These are phyloP conservation scores for Allium cepa DNA, from an alignment of 106 monocot species.

Conservation along the genomic window DNA sequence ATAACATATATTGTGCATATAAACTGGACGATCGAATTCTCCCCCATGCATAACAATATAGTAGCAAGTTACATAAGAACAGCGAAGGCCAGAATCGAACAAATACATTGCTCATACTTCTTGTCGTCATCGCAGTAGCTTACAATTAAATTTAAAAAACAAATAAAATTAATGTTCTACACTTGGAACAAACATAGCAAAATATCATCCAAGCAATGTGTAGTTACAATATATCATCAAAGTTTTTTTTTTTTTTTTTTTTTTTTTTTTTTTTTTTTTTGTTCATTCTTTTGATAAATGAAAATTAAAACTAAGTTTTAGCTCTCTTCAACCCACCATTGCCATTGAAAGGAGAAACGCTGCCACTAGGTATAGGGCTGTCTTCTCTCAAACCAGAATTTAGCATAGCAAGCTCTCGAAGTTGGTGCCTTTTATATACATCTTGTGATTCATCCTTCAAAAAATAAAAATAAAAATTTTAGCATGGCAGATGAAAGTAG, in stretches of 20 bases:
- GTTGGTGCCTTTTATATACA: conserved; percentile 81
- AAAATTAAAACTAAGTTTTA: conserved; percentile 29
- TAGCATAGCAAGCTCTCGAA: conserved; percentile 82
- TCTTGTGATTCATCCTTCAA: conserved; percentile 93
- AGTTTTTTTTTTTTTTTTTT: not conserved
- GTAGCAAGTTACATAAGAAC: too few species aligned
- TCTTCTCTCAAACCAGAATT: conserved; percentile 84
- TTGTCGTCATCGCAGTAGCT: not conserved
- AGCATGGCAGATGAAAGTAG: not conserved
- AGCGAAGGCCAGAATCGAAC: conserved; percentile 1
- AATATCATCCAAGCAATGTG: conserved; percentile 8
- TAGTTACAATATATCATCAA: conserved; percentile 1
- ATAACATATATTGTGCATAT: too few species aligned
- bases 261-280: not conserved
- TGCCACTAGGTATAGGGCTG: conserved; percentile 66
- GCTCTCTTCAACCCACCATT: conserved; percentile 78
- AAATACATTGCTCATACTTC: not conserved
- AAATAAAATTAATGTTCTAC: conserved; percentile 27
- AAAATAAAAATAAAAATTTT: not conserved
- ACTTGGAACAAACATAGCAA: conserved; percentile 7
- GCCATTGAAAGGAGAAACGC: conserved; percentile 55
- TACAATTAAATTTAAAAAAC: conserved; percentile 7
- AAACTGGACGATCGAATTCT: too few species aligned
- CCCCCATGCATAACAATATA: too few species aligned
- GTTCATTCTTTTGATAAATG: not conserved